Base-by-base conservation (phyloP, 2,329 filamentous ascomycete genomes). In the Fusarium graminum region DNA sequence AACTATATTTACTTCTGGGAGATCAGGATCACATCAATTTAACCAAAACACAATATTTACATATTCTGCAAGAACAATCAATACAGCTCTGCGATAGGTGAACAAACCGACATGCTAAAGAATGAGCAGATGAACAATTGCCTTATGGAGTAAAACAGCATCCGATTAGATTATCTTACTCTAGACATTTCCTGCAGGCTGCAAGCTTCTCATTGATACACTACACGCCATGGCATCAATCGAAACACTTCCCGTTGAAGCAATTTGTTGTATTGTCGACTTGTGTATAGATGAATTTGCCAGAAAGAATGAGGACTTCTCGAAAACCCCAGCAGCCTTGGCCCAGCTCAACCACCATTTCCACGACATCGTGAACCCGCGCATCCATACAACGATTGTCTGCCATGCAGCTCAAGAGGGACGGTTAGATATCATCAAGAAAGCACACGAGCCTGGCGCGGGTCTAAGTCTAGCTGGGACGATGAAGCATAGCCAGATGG, bases 361-460 rank as follows among this genome's bases (percentile, higher is more conserved):
- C 19, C 46, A 68, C 22, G 41, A 36, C 13, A 57, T 65, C n/a
- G 36, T 68, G 39, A 55, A 47, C 13, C 50, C 42, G 9, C 25
- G 46, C 4, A 38, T 60, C 11, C 53, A 60, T 26, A 54, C 42
- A 38, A 42, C 29, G 12, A 59, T 51, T 16, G 32, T 56, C 12
- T 52, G 61, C 2, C 57, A 44, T 50, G 61, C 54, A 42, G 57
- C 61, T 36, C 22, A 36, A 22, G 29, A 47, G 2, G 57, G 60
- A 25, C 46, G 34, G 8, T 19, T 68, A 11, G 41, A 56, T 32
- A 54, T 50, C 17, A 42, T 64, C 11, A 59, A 55, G 40, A 43
- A 45, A 13, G 67, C 52, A 19, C 30, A 51, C 9, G 25, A 43
- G 26, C 16, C 66, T 9, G 52, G 57, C 28, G 52, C 46, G 10